Evolutionary conservation across 208 protist species (phyloP), one percentile per base, ranked within the genome.

Genomic region (Leishmania lainsoni): DNA sequence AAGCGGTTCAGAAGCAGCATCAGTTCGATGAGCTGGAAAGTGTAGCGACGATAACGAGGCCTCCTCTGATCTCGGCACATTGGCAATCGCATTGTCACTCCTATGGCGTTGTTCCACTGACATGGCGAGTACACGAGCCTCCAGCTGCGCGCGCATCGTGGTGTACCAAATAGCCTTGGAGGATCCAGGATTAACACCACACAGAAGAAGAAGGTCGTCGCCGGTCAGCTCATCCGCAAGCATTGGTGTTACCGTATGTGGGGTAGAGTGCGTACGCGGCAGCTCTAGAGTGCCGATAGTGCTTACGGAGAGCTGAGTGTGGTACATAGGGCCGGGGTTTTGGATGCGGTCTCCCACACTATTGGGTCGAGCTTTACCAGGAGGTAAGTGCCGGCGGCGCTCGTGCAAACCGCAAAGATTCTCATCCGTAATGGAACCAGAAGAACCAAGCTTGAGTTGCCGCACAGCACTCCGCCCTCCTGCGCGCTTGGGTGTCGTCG

Each of bases 121-220:
- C 17, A 8, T 68, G 32, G 58, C 59, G 5, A 71, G 75, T 20
- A 54, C 68, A 10, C 86, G 78, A 12, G 32, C n/a, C 71, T 65
- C 78, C 8, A 88, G 79, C 58, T 85, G 85, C 17, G 32, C 68
- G 22, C 59, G 85, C 75, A 87, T 86, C 35, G 82, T 89, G 51
- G 32, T 82, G 42, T 80, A 90, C 88, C 80, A 93, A 52, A 79
- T 84, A 48, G 87, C 91, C 70, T 83, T 89, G 51, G 83, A 75
- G 3, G 82, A 84, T 32, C 88, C 91, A 0, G 88, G 89, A 8
- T 86, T 74, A 54, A 93, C 83, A 29, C 92, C 92, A 52, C 89
- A 87, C 39, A 95, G 84, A 39, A 95, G 80, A 39, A 95, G 52
- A 10, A 78, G 71, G 14, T 95, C 92, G 39, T 93, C 89, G 58